Base-by-base conservation (phyloP, 371 early-diverging fungal genomes). In the Rhizomucor pusillus region DNA sequence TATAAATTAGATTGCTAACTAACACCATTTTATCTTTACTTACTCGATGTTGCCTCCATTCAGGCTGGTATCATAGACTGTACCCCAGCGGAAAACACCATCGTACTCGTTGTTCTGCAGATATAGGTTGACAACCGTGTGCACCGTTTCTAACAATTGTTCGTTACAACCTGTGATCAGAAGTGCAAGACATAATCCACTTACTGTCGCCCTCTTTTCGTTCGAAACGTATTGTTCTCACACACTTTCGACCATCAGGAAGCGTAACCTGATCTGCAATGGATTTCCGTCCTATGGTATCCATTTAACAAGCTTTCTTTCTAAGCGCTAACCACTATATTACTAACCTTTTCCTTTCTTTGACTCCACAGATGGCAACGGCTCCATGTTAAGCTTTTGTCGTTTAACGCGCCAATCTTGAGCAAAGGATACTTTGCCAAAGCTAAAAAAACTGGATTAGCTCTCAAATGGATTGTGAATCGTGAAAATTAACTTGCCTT, bases 21-120 rank as follows among this genome's bases (percentile, higher is more conserved):
- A 29, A 13, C 19, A 11, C 12, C 0, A 41, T 25, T 1, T 19
- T 29, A 10, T 16, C 13, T 13, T 14, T 11, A 60, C 71, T 33
- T 79, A 76, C 80, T 75, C 76, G 13, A 79, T 75, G 43, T 74
- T 84, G 12, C 81, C 81, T 22, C 84, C 84, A 60, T 79, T 67
- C 9, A 79, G 57, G 39, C 80, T 77, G 1, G 84, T 81, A 50
- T 81, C 81, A 7, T 63, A 69, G 0, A 66, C 68, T 0, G 80
- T 84, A 18, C 84, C 84, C 77, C 76, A 80, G 7, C 84, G 74
- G 71, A 84, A 75, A 13, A 84, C 66, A 19, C 78, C 81, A 52
- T 80, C 79, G 49, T 77, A 84, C 7, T 72, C 69, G 7, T 66
- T 60, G 45, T 73, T 73, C 11, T 60, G 66, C 10, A 66, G 35